Evolutionary conservation across 1,284 basidiomycete genomes (phyloP), one percentile per base, ranked within the genome.

Genomic region (Entoloma clypeatum): DNA sequence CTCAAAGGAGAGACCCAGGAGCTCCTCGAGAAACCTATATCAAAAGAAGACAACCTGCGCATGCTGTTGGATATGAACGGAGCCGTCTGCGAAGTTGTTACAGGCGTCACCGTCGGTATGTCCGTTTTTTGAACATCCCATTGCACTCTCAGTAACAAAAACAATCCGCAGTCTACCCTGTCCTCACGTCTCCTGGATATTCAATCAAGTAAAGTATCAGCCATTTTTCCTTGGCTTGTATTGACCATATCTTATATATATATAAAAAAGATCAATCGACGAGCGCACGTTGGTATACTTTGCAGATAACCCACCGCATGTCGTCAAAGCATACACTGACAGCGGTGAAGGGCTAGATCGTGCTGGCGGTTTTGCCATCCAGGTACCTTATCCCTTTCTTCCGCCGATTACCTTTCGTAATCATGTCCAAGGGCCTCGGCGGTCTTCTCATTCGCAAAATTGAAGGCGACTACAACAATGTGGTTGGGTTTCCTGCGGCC

Each of bases 341-440:
- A 86, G 77, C 39, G 87, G 84, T 1, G 95, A 99, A 63, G 95
- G 95, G 0, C 60, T 86, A 33, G 92, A 96, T 57, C 77, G 92
- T 14, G 94, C 94, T 0, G 95, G 94, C 3, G 95, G 95, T 0
- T 98, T 98, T 60, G 92, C 92, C 2, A 83, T 95, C 33, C 95
- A 98, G 74, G 91, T 90, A 51, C 41, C 65, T 49, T 23, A 38
- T 23, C 41, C 10, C 40, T 4, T 18, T 13, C 21, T 7, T 31
- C 10, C 25, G 13, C 2, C 24, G 26, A 13, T 6, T 9, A 30
- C 27, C 21, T 3, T 23, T 33, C 17, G 36, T 37, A 25, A n/a
- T 35, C 27, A 48, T 14, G 6, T 44, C 35, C 17, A 51, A 92
- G 83, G 92, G 92, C 2, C 69, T 84, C 1, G 94, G 92, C 0